Evolutionary conservation across 768 basidiomycete species (phyloP), one percentile per base, ranked within the genome.

Genomic region (Baorangia bicolor): DNA sequence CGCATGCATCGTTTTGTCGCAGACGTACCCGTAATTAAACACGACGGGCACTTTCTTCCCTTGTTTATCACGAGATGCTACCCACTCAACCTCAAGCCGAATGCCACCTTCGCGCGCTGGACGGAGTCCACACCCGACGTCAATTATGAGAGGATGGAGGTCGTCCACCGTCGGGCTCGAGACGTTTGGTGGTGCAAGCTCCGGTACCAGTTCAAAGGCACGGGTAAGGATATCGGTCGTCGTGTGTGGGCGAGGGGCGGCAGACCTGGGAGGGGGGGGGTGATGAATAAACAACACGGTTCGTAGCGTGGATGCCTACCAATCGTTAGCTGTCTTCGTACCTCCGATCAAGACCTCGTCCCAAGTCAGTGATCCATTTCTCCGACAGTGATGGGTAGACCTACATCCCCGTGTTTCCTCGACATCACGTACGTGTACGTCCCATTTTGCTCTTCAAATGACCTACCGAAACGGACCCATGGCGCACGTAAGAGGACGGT

Each of bases 81-180:
- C 56, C 75, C 73, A 76, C 41, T 80, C 81, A 1, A 68, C 64
- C 48, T 80, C 83, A 2, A 88, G 69, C 27, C 87, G 69, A 28
- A 89, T 75, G 0, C 87, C 88, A 23, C 83, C 85, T 51, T 81
- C 81, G 49, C 89, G 70, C n/a, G 57, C 57, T 27, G 53, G 53
- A 30, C 52, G 48, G 20, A 58, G 69, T 2, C 88, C 88, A 65
- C 79, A 78, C 5, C 80, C 79, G 51, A 78, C 74, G 23, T 77
- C 77, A 16, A 78, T 64, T 20, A 82, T 67, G 28, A 79, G 70
- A 1, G 78, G 71, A 20, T 73, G 62, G 4, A 82, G 52, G 56
- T 82, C 81, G 5, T 81, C 78, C n/a, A 80, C 46, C 0, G 74
- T 78, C 4, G 81, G 78, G 23, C 67, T 64, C 3, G 79, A 74